These are phyloP conservation scores for Henningerozyma blattae DNA, from an alignment of 805 yeast genomes.

Conservation along the genomic window DNA sequence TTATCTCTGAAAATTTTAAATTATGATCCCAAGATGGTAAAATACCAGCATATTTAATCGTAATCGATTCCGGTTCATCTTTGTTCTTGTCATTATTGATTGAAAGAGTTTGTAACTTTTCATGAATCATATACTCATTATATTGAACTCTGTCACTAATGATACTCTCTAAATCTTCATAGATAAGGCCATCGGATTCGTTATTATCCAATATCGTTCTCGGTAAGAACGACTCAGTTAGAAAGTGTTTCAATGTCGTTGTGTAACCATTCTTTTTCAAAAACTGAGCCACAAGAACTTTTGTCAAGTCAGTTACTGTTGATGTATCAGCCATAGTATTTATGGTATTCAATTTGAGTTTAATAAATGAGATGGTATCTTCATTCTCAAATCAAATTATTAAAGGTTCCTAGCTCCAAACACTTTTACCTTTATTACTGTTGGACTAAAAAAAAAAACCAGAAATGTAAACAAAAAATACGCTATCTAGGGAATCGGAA, in stretches of 20 bases:
- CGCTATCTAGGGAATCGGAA: too few relatives aligned
- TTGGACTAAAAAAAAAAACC: too few relatives aligned
- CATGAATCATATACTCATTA: slow-evolving; percentile 9
- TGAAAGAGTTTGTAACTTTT: slow-evolving; percentile 6
- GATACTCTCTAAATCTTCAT: slow-evolving; percentile 8
- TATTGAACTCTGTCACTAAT: slow-evolving; percentile 18
- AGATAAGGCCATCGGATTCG: background rate
- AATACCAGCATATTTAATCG: background rate
- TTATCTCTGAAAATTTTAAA: slow-evolving; percentile 2
- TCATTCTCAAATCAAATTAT: too few relatives aligned
- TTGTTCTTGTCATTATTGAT: slow-evolving; percentile 6
- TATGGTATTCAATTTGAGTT: too few relatives aligned
- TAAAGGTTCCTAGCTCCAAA: too few relatives aligned
- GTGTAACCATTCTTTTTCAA: slow-evolving; percentile 36
- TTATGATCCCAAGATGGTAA: slow-evolving; percentile 13
- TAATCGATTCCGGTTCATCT: background rate
- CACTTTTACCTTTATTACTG: too few relatives aligned
- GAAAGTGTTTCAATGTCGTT: slow-evolving; percentile 37
- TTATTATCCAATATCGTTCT: slow-evolving; percentile 3
- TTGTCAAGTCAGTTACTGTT: slow-evolving; percentile 1
- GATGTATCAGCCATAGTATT: too few relatives aligned
- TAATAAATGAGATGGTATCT: too few relatives aligned
- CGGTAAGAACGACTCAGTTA: slow-evolving; percentile 19
- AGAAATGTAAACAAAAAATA: too few relatives aligned
- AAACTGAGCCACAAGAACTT: slow-evolving; percentile 44